These are phyloP conservation scores for Cryphonectria nitschkei DNA, from an alignment of 2,329 filamentous ascomycete species.

Conservation along the genomic window DNA sequence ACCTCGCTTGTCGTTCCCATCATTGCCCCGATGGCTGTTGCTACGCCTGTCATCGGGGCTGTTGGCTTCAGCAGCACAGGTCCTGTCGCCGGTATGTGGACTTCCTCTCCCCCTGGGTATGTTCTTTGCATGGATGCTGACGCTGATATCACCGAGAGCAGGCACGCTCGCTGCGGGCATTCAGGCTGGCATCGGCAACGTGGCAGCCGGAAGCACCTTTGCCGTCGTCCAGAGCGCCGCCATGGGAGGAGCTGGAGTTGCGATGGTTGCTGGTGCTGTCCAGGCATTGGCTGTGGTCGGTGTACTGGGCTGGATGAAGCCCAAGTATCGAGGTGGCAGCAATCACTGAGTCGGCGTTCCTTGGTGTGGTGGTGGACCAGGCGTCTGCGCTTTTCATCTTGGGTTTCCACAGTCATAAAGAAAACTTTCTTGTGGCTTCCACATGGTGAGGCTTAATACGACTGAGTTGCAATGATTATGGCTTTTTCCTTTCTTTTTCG, in stretches of 20 bases:
- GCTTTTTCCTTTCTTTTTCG: not conserved
- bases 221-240: constrained; percentile 33
- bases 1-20: not conserved
- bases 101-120: not conserved
- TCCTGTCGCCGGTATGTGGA: constrained; percentile 25
- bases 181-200: constrained; percentile 29
- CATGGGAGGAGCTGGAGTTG: constrained; percentile 32
- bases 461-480: not conserved
- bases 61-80: constrained; percentile 26
- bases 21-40: constrained; percentile 25
- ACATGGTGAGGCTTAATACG: not conserved
- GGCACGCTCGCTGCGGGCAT: constrained; percentile 31
- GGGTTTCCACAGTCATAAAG: not conserved
- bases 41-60: constrained; percentile 17
- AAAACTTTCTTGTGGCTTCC: not conserved
- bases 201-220: constrained; percentile 31
- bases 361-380: not conserved
- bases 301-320: constrained; percentile 3
- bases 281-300: constrained; percentile 22
- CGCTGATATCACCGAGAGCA: constrained; percentile 20
- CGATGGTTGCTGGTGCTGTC: constrained; percentile 22
- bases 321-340: not conserved
- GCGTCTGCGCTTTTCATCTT: not conserved
- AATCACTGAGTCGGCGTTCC: not conserved
- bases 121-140: not conserved